phyloP scores from a whole-genome alignment of 768 basidiomycete species.

The Naganishia kalamii region DNA sequence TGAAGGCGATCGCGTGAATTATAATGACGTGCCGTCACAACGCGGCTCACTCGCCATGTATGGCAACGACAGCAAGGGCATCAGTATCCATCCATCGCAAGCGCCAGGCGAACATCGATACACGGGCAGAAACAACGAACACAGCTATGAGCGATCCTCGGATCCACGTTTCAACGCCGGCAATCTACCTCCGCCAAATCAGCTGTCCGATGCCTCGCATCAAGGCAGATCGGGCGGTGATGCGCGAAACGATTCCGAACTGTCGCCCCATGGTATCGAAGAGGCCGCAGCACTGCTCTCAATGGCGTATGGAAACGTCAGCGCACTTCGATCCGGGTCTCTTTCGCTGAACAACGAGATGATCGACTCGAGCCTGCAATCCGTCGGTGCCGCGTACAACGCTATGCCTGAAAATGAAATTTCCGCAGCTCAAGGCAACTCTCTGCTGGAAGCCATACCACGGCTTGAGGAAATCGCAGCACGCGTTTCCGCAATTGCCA shows the following conservation, averaged over 20 bases:
- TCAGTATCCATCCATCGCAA: neutral
- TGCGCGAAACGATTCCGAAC: constrained; percentile 29
- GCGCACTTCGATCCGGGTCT: constrained; percentile 25
- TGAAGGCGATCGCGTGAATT: neutral
- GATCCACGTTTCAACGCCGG: constrained; percentile 1
- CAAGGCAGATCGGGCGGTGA: constrained; percentile 11
- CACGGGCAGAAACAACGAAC: constrained; percentile 5
- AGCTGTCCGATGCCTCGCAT: neutral
- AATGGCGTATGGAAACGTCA: constrained; percentile 41
- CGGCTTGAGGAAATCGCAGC: neutral
- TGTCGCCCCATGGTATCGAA: constrained; percentile 38
- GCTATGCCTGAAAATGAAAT: neutral
- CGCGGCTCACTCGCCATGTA: neutral
- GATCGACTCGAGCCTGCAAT: constrained; percentile 37
- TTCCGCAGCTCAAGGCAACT: constrained; percentile 25
- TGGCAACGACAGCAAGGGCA: neutral
- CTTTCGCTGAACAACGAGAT: constrained; percentile 31
- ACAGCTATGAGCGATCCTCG: constrained; percentile 8
- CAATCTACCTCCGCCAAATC: neutral
- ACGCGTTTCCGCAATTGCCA: neutral
- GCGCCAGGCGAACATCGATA: neutral
- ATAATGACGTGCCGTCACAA: neutral
- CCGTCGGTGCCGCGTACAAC: constrained; percentile 16
- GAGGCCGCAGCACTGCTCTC: constrained; percentile 43
- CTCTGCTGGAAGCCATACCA: constrained; percentile 30